Evolutionary conservation across 441 rosid genomes (phyloP).

Genomic region (Adansonia rubrostipa): DNA sequence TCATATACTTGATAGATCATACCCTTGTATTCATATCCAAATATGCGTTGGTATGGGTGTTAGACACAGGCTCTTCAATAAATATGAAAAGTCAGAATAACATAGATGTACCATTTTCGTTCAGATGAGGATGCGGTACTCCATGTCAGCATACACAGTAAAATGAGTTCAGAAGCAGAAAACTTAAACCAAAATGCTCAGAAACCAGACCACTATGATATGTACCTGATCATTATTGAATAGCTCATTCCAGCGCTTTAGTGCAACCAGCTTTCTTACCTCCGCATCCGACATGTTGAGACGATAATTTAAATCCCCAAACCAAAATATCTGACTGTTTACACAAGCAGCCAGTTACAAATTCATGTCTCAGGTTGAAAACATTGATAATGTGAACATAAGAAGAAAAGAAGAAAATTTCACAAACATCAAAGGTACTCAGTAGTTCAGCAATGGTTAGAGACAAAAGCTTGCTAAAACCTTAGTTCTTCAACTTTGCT

Average conservation of each 20-base stretch:
- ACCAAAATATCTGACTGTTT: conserved; percentile 94
- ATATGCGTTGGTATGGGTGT: too few relatives aligned
- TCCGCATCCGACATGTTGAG: conserved; percentile 75
- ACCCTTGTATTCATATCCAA: too few relatives aligned
- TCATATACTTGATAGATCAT: too few relatives aligned
- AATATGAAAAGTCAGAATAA: too few relatives aligned
- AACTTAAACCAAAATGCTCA: background rate
- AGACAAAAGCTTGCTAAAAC: conserved; percentile 3
- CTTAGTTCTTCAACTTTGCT: conserved; percentile 3
- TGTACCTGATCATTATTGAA: conserved; percentile 80
- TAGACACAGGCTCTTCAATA: too few relatives aligned
- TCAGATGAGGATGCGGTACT: background rate
- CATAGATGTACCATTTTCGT: too few relatives aligned
- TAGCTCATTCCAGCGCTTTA: conserved; percentile 80
- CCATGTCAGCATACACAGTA: background rate
- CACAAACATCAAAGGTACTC: background rate
- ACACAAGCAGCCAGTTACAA: conserved; percentile 27
- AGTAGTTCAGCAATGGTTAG: background rate
- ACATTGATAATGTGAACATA: background rate
- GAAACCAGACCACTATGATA: background rate
- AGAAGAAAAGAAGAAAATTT: background rate
- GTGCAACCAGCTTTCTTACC: conserved; percentile 73
- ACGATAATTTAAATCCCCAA: conserved; percentile 96
- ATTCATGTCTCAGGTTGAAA: conserved; percentile 7
- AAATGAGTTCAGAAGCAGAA: background rate